These are phyloP conservation scores for Seiridium unicorne DNA, from an alignment of 2,329 filamentous ascomycete genomes.

Conservation along the genomic window DNA sequence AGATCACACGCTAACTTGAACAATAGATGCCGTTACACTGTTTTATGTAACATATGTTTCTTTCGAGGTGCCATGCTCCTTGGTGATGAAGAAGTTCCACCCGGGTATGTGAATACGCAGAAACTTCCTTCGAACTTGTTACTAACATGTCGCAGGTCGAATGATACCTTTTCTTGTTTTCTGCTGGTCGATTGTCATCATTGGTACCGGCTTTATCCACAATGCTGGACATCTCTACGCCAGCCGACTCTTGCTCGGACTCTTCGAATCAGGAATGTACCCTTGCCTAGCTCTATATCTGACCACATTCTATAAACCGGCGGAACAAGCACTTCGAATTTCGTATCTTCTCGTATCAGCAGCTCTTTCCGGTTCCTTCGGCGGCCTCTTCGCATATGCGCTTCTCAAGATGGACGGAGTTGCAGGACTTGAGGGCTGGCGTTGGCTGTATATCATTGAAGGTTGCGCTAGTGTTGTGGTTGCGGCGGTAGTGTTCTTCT, in stretches of 20 bases:
- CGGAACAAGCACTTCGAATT: slow-evolving; percentile 44
- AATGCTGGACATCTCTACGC: slow-evolving; percentile 41
- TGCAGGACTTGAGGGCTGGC: slow-evolving; percentile 13
- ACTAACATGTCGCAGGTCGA: slow-evolving; percentile 11
- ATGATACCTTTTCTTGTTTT: slow-evolving; percentile 51
- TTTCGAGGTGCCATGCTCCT: slow-evolving; percentile 21
- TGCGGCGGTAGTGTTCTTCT: slow-evolving; percentile 9
- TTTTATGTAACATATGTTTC: slow-evolving; percentile 21
- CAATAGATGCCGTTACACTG: slow-evolving; percentile 9
- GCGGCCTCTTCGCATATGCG: slow-evolving; percentile 17
- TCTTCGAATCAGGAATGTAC: slow-evolving; percentile 38
- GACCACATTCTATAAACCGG: slow-evolving; percentile 52
- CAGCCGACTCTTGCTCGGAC: slow-evolving; percentile 45
- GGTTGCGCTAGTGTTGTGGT: slow-evolving; percentile 12
- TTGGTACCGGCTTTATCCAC: slow-evolving; percentile 41
- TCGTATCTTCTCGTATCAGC: slow-evolving; percentile 45
- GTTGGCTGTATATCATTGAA: slow-evolving; percentile 14
- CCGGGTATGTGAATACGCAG: slow-evolving; percentile 29
- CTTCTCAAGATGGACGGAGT: slow-evolving; percentile 13
- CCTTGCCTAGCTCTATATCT: slow-evolving; percentile 37
- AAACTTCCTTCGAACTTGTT: no score
- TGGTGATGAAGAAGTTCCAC: slow-evolving; percentile 41
- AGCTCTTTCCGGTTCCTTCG: slow-evolving; percentile 19
- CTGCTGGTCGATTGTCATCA: slow-evolving; percentile 45
- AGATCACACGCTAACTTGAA: no score